Conservation (phyloP, 129 eudicot genomes). For the Centella asiatica region DNA sequence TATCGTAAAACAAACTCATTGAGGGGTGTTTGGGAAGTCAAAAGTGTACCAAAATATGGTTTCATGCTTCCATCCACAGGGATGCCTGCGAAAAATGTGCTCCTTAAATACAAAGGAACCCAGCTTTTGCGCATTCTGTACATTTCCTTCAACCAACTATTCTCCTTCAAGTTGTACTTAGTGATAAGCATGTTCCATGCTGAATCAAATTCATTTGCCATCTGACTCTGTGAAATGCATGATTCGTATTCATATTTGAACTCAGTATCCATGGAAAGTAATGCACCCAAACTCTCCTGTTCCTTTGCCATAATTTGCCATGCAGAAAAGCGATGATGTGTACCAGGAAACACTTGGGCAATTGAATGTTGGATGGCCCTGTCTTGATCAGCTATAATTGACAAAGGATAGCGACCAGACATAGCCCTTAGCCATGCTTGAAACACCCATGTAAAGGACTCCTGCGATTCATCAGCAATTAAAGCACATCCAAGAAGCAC, state of each 20-base stretch:
- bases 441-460: slow-evolving; percentile 42
- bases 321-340: slow-evolving; percentile 40
- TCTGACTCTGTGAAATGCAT: slow-evolving; percentile 36
- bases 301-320: slow-evolving; percentile 29
- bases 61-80: slow-evolving; percentile 59
- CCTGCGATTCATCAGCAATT: slow-evolving; percentile 65
- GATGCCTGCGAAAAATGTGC: slow-evolving; percentile 76
- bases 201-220: slow-evolving; percentile 37
- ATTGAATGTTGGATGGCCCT: slow-evolving; percentile 32
- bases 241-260: slow-evolving; percentile 63
- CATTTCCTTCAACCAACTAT: slow-evolving; percentile 73
- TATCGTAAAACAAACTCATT: slow-evolving; percentile 57
- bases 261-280: slow-evolving; percentile 28
- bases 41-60: slow-evolving; percentile 44
- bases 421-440: slow-evolving; percentile 40
- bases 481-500: slow-evolving; percentile 82
- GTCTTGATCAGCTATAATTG: slow-evolving; percentile 44
- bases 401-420: slow-evolving; percentile 32
- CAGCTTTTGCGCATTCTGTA: slow-evolving; percentile 70
- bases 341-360: slow-evolving; percentile 33
- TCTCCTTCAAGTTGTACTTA: slow-evolving; percentile 58
- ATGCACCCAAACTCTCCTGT: slow-evolving; percentile 32
- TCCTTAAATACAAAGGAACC: slow-evolving; percentile 57
- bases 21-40: slow-evolving; percentile 49
- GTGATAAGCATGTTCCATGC: slow-evolving; percentile 33